These are phyloP conservation scores for Phylloboletellus chloephorus DNA, from an alignment of 1,284 basidiomycete genomes.

Conservation along the genomic window DNA sequence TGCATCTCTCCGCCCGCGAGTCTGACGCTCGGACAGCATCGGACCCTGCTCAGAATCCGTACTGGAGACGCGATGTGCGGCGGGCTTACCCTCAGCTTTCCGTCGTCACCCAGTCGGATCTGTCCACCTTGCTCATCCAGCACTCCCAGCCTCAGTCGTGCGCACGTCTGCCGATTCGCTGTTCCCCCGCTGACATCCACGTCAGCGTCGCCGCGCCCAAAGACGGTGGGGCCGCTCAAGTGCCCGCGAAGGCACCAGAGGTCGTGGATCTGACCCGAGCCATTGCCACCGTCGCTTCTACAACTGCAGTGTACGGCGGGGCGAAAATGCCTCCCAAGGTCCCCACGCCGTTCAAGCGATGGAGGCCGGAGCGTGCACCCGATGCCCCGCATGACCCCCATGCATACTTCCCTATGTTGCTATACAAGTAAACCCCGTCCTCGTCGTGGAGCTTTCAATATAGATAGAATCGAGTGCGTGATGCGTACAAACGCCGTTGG, in stretches of 20 bases:
- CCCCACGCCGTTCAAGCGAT: constrained; percentile 59
- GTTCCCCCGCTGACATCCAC: constrained; percentile 10
- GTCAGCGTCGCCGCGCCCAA: constrained; percentile 56
- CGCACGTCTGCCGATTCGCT: constrained; percentile 27
- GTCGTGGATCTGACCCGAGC: constrained; percentile 62
- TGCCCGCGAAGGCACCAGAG: constrained; percentile 43
- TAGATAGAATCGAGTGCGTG: constrained; percentile 12
- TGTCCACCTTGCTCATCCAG: constrained; percentile 79
- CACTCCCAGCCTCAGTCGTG: constrained; percentile 66
- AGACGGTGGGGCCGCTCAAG: constrained; percentile 39
- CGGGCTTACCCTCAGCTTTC: constrained; percentile 87
- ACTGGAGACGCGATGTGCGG: constrained; percentile 93
- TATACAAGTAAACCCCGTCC: constrained; percentile 57
- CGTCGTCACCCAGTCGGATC: constrained; percentile 74
- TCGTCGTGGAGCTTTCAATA: constrained; percentile 2
- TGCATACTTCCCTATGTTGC: constrained; percentile 80
- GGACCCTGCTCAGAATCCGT: constrained; percentile 79
- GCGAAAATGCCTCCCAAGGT: constrained; percentile 68
- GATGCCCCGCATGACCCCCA: constrained; percentile 73
- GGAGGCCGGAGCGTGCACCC: constrained; percentile 62
- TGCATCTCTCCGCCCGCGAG: background rate
- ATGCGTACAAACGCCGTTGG: background rate
- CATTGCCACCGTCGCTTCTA: constrained; percentile 58
- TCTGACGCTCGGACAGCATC: constrained; percentile 48
- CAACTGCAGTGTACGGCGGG: constrained; percentile 58